Percentiles rank a stretch among this genome's conserved stretches.
Evolutionary conservation across 768 basidiomycete genomes (phyloP).

Genomic region (Cubamyces lactineus): DNA sequence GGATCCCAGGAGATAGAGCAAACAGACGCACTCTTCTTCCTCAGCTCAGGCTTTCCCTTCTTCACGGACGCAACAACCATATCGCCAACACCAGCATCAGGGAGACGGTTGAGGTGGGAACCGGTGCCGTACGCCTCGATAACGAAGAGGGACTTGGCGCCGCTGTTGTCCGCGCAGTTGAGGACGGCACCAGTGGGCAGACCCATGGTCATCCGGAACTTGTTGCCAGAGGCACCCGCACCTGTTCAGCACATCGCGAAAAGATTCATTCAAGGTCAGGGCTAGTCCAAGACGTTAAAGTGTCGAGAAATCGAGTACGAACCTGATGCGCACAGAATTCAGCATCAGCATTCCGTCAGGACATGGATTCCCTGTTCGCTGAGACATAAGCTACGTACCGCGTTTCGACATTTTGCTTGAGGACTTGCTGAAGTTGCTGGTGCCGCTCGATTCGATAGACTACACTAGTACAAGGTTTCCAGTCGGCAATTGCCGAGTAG

Average conservation of each 20-base stretch:
- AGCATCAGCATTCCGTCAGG: constrained; percentile 20
- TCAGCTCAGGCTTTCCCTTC: constrained; percentile 99
- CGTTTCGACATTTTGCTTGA: constrained; percentile 41
- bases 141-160: constrained; percentile 93
- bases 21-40: constrained; percentile 91
- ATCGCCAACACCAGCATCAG: constrained; percentile 93
- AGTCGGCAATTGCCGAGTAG: constrained; percentile 29
- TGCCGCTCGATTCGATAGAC: constrained; percentile 26
- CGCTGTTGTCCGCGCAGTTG: constrained; percentile 99
- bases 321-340: constrained; percentile 18
- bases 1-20: too few species aligned
- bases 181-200: constrained; percentile 93
- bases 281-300: neutral
- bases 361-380: neutral
- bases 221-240: constrained; percentile 84
- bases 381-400: constrained; percentile 30
- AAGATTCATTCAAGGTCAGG: constrained; percentile 13
- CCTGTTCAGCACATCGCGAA: constrained; percentile 35
- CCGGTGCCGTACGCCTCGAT: constrained; percentile 97
- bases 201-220: constrained; percentile 94
- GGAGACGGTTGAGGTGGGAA: constrained; percentile 95
- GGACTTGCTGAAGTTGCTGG: constrained; percentile 33
- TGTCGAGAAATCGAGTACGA: constrained; percentile 11
- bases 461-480: constrained; percentile 31
- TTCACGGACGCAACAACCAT: constrained; percentile 98